phyloP scores from a whole-genome alignment of 169 alveolate genomes.

The Cryptosporidium felis region DNA sequence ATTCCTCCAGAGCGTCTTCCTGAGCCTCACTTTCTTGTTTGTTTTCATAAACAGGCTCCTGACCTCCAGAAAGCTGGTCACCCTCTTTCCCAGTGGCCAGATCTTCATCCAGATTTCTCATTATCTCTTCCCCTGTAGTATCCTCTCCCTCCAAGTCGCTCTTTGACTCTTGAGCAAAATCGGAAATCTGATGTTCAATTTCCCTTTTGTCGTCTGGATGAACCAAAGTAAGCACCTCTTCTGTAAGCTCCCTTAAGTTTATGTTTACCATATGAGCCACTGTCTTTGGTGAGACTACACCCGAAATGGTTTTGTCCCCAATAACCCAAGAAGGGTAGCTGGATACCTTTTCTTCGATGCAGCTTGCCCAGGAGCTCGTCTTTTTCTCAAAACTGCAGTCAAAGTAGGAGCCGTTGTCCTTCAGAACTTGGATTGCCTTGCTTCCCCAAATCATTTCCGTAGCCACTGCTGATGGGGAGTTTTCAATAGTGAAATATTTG shows the following conservation, averaged over 20 bases:
- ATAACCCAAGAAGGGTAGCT: conserved; percentile 63
- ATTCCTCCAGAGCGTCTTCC: background rate
- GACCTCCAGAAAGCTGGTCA: no score
- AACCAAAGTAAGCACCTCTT: conserved; percentile 32
- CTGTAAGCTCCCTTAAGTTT: conserved; percentile 14
- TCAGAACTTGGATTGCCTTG: conserved; percentile 3
- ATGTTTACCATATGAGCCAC: conserved; percentile 53
- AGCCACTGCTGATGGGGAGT: conserved; percentile 53
- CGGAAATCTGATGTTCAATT: conserved; percentile 2
- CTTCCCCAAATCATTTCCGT: conserved; percentile 54
- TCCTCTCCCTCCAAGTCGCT: no score
- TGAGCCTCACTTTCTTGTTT: background rate
- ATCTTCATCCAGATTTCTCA: no score
- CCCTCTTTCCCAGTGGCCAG: no score
- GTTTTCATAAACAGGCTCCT: no score
- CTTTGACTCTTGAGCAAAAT: background rate
- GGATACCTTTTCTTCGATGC: conserved; percentile 42
- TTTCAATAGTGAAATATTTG: conserved; percentile 4
- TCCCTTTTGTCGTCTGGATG: conserved; percentile 63
- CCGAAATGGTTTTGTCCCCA: conserved; percentile 60
- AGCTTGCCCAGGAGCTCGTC: conserved; percentile 25
- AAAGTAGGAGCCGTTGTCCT: conserved; percentile 16
- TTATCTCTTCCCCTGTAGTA: no score
- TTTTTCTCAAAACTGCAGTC: conserved; percentile 33
- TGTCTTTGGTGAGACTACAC: conserved; percentile 33